Percentiles rank a stretch among this genome's conserved stretches.
Evolutionary conservation across 2,329 filamentous ascomycete genomes (phyloP).

Genomic region (Nemania sp.): DNA sequence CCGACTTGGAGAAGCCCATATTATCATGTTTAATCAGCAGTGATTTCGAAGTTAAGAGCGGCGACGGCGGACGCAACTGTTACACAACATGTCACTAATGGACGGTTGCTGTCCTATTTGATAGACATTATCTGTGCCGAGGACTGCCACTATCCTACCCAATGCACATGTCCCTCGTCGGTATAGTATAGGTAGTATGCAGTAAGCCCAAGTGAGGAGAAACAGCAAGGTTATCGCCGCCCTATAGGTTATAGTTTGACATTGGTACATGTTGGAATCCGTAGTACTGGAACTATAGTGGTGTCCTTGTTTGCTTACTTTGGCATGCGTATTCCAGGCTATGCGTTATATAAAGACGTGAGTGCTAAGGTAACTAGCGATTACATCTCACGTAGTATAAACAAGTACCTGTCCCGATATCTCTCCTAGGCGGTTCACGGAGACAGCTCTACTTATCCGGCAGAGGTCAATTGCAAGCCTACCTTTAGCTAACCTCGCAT

Average conservation of each 20-base stretch:
- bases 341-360: no score
- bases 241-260: background rate
- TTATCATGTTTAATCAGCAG: background rate
- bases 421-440: no score
- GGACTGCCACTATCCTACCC: background rate
- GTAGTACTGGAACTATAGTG: background rate
- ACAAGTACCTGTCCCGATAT: no score
- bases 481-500: background rate
- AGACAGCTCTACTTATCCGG: background rate
- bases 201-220: background rate
- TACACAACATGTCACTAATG: constrained; percentile 18
- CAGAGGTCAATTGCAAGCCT: background rate
- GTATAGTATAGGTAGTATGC: background rate
- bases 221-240: background rate
- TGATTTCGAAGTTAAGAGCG: background rate
- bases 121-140: background rate
- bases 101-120: background rate
- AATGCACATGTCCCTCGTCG: background rate
- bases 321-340: no score
- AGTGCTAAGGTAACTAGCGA: no score
- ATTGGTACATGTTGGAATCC: background rate
- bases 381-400: no score
- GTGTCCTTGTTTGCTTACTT: background rate
- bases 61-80: background rate
- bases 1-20: background rate